Evolutionary conservation across 768 basidiomycete genomes (phyloP).

Genomic region (Trametes cingulata): DNA sequence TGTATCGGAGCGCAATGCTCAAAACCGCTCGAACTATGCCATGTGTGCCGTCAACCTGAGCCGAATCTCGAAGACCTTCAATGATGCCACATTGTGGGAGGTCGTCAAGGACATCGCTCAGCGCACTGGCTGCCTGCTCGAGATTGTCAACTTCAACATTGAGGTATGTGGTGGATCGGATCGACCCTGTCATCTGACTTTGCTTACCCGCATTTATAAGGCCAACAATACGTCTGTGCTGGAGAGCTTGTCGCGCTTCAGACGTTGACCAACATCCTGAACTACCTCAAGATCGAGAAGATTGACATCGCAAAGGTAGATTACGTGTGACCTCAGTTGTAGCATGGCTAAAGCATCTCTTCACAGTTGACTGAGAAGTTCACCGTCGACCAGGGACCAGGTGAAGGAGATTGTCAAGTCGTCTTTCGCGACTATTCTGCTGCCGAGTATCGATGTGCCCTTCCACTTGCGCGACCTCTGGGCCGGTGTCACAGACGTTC

Average conservation of each 20-base stretch:
- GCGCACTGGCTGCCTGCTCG: conserved; percentile 78
- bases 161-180: conserved; percentile 60
- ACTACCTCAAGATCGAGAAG: conserved; percentile 96
- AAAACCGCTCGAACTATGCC: conserved; percentile 94
- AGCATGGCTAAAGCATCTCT: conserved; percentile 1
- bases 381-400: conserved; percentile 84
- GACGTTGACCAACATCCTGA: conserved; percentile 93
- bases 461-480: conserved; percentile 99
- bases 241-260: conserved; percentile 94
- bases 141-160: conserved; percentile 97
- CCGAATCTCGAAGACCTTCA: conserved; percentile 92
- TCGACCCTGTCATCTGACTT: neutral
- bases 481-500: conserved; percentile 96
- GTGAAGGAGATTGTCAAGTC: conserved; percentile 93
- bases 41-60: conserved; percentile 99
- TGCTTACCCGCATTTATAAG: conserved; percentile 45
- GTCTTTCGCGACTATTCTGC: conserved; percentile 89
- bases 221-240: conserved; percentile 99
- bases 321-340: too few relatives aligned
- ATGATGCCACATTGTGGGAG: conserved; percentile 92
- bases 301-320: conserved; percentile 86
- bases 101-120: conserved; percentile 90
- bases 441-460: conserved; percentile 97
- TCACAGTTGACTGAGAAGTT: conserved; percentile 88
- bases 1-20: conserved; percentile 92